Conservation (phyloP, 2,329 filamentous ascomycete genomes). For the Epichloe gansuensis region DNA sequence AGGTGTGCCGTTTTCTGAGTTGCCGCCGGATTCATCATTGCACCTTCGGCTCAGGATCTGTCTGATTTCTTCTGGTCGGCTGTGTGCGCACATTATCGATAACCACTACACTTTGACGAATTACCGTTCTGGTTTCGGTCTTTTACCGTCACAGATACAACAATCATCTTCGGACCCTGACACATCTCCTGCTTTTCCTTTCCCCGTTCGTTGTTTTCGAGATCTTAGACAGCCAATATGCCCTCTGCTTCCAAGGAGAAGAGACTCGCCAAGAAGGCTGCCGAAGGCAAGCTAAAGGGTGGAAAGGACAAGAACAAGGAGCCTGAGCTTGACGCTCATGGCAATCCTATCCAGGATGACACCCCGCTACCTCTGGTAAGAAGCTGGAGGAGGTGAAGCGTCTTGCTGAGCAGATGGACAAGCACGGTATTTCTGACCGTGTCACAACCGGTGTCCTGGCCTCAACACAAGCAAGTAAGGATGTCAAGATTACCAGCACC, state of each 20-base stretch:
- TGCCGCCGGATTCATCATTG: conserved; percentile 10
- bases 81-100: not conserved
- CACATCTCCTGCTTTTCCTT: not conserved
- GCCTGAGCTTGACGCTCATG: conserved; percentile 50
- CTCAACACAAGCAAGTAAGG: conserved; percentile 72
- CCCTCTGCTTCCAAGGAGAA: conserved; percentile 60
- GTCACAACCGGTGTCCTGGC: conserved; percentile 95
- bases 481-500: conserved; percentile 92
- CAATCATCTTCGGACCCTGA: not conserved
- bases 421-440: conserved; percentile 90
- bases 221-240: conserved; percentile 34
- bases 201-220: conserved; percentile 7
- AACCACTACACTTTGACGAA: not conserved
- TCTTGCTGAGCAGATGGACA: conserved; percentile 85
- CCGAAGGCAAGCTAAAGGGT: conserved; percentile 68
- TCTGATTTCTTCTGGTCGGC: conserved; percentile 3
- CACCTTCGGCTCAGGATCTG: conserved; percentile 7
- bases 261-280: conserved; percentile 59
- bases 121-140: not conserved
- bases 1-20: conserved; percentile 7
- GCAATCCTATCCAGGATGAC: conserved; percentile 43
- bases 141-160: not conserved
- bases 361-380: conserved; percentile 55
- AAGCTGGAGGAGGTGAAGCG: conserved; percentile 76
- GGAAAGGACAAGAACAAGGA: conserved; percentile 64